A percentile compares a stretch with the other conserved stretches of the same genome.
Evolutionary conservation across 768 basidiomycete species (phyloP).

Genomic region (Calocybe gangraenosa): DNA sequence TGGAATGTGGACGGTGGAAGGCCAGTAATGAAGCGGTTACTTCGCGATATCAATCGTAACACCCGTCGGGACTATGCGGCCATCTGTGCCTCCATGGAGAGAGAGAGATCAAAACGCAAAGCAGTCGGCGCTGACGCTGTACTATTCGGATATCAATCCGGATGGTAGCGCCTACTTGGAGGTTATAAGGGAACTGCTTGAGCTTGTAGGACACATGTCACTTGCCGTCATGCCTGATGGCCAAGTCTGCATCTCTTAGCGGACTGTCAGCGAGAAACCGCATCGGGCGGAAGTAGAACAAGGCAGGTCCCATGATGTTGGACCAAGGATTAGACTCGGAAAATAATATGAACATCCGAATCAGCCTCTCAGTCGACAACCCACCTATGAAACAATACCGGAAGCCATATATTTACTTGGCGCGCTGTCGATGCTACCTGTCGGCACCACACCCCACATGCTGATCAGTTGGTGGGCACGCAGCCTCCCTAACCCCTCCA

Average conservation of each 20-base stretch:
- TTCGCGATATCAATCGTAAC: background rate
- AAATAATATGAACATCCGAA: constrained; percentile 9
- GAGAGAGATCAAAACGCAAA: constrained; percentile 12
- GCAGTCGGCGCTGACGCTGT: constrained; percentile 17
- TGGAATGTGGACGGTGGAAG: constrained; percentile 19
- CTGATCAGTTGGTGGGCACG: constrained; percentile 13
- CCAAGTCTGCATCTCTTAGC: constrained; percentile 13
- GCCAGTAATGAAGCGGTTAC: background rate
- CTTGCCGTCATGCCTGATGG: constrained; percentile 31
- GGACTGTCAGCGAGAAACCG: background rate
- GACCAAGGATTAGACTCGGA: constrained; percentile 3
- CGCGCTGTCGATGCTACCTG: constrained; percentile 22
- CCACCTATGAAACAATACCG: constrained; percentile 1
- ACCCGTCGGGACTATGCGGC: background rate
- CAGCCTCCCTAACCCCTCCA: constrained; percentile 3
- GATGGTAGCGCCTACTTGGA: constrained; percentile 16
- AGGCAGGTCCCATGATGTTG: constrained; percentile 3
- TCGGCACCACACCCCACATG: constrained; percentile 14
- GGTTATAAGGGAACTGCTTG: constrained; percentile 19
- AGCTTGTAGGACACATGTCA: constrained; percentile 24
- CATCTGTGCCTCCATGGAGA: constrained; percentile 18
- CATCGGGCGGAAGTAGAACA: constrained; percentile 2
- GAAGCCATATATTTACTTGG: constrained; percentile 7
- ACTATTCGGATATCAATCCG: constrained; percentile 19
- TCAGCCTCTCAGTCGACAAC: constrained; percentile 8